A percentile compares a stretch with the other conserved stretches of the same genome.
These are phyloP conservation scores for Magnolia officinalis DNA, from an alignment of 164 flowering plant species.

Conservation along the genomic window DNA sequence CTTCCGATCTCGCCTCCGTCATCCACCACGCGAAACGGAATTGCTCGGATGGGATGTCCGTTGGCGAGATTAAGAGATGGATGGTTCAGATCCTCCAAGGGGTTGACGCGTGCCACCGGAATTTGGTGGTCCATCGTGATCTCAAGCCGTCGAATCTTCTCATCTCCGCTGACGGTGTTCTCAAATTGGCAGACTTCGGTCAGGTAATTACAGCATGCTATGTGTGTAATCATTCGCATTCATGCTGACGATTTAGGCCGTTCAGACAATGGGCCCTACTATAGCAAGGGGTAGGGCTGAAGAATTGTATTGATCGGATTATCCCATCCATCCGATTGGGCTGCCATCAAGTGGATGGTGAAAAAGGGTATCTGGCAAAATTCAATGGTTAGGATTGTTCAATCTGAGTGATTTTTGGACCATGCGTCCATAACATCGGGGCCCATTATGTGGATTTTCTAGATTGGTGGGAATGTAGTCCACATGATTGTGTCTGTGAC, in stretches of 20 bases:
- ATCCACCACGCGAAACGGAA: constrained; percentile 54
- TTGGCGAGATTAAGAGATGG: constrained; percentile 79
- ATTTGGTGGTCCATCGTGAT: constrained; percentile 69
- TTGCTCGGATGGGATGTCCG: constrained; percentile 38
- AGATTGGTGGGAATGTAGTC: background rate
- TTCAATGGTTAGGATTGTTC: background rate
- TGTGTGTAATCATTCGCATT: no score
- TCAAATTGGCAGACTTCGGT: constrained; percentile 91
- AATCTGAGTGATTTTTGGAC: background rate
- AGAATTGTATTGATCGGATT: background rate
- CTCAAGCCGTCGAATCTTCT: constrained; percentile 82
- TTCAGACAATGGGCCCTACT: no score
- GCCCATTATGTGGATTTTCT: background rate
- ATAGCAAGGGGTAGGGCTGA: background rate
- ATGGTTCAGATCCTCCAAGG: constrained; percentile 77
- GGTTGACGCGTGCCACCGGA: constrained; percentile 67
- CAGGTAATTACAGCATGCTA: constrained; percentile 39
- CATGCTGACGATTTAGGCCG: no score
- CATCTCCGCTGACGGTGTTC: constrained; percentile 66
- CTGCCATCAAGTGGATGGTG: background rate
- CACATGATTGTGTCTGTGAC: background rate
- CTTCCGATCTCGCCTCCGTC: constrained; percentile 60
- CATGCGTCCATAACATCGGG: background rate
- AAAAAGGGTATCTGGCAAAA: background rate
- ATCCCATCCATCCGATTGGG: background rate